Percentiles rank a stretch among this genome's conserved stretches.
Conservation (phyloP, 2,329 filamentous ascomycete genomes). For the Exophiala alcalophila region DNA sequence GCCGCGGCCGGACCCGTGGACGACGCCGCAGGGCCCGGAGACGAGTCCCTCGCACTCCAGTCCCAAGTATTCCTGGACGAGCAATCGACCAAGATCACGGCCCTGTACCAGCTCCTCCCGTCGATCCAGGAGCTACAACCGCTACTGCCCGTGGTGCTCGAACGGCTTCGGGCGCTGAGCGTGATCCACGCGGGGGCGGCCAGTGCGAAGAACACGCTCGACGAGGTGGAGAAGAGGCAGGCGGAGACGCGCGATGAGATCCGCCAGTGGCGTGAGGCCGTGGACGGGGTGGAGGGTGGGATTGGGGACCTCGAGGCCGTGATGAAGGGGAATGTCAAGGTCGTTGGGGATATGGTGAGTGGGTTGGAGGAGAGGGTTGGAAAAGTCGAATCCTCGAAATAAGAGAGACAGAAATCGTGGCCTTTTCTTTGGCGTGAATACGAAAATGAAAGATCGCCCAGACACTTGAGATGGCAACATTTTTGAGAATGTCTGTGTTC, state of each 20-base stretch:
- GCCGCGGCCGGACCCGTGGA: constrained; percentile 45
- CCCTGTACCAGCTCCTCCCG: constrained; percentile 81
- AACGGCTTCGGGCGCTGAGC: constrained; percentile 77
- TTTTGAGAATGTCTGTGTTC: too few relatives aligned
- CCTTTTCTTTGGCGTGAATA: too few relatives aligned
- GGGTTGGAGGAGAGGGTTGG: constrained; percentile 73
- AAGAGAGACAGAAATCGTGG: too few relatives aligned
- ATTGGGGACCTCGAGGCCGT: constrained; percentile 67
- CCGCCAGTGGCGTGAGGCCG: constrained; percentile 76
- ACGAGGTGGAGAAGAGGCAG: constrained; percentile 74
- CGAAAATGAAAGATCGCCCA: too few relatives aligned
- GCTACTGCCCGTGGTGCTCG: constrained; percentile 77
- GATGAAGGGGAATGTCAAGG: constrained; percentile 74
- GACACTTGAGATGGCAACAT: too few relatives aligned
- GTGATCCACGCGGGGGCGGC: constrained; percentile 85
- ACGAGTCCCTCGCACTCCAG: constrained; percentile 26
- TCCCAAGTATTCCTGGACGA: constrained; percentile 54
- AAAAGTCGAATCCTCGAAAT: too few relatives aligned
- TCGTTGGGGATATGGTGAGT: constrained; percentile 87
- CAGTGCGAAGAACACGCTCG: constrained; percentile 71
- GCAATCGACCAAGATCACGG: constrained; percentile 82
- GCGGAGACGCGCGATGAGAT: constrained; percentile 80
- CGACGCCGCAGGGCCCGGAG: constrained; percentile 10
- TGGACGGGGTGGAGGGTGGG: constrained; percentile 73
- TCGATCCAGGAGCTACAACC: constrained; percentile 85